Base-by-base conservation (phyloP, 2,329 filamentous ascomycete genomes). In the Fusarium tupiense region DNA sequence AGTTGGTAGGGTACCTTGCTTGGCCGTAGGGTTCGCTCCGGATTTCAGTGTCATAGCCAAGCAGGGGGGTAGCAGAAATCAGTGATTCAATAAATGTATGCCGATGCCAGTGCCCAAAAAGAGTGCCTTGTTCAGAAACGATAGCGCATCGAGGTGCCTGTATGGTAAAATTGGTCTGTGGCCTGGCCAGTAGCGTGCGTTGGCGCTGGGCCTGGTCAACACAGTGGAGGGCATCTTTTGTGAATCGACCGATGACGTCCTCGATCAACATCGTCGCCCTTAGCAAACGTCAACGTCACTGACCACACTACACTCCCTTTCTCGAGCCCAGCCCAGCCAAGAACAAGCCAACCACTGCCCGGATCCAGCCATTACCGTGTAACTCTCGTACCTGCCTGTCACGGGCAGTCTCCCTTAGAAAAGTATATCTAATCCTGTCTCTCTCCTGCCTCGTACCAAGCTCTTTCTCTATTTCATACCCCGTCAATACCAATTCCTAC, bases 241-340 rank as follows among this genome's bases (percentile, higher is more conserved):
- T 31, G 58, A 70, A 74, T 76, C 72, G 68, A 49, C 67, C 62
- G 71, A 82, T 82, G 81, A 82, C 81, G 81, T 81, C 79, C 73
- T 78, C 73, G 77, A 79, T 78, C 76, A 77, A 54, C 64, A 53
- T 56, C 38, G 65, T 73, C 73, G 74, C 76, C 72, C 77, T 76
- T 72, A 74, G 73, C 73, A 75, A 82, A 82, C 81, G 80, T 82
- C 81, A 82, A 82, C 81, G 81, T 82, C 81, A 82, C 81, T 77
- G 61, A 70, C 37, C 74, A 54, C 58, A 60, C 44, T 64, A 60
- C 58, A 54, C 58, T 64, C 65, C 56, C 64, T 46, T 60, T 46
- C 40, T 59, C 72, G 16, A 37, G 35, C 35, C 35, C 64, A 61
- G 65, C 52, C 35, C 33, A 40, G 50, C 52, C 52, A 26, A 54